Base-by-base conservation (phyloP, 495 filamentous ascomycete genomes). In the Trypethelium eluteriae region DNA sequence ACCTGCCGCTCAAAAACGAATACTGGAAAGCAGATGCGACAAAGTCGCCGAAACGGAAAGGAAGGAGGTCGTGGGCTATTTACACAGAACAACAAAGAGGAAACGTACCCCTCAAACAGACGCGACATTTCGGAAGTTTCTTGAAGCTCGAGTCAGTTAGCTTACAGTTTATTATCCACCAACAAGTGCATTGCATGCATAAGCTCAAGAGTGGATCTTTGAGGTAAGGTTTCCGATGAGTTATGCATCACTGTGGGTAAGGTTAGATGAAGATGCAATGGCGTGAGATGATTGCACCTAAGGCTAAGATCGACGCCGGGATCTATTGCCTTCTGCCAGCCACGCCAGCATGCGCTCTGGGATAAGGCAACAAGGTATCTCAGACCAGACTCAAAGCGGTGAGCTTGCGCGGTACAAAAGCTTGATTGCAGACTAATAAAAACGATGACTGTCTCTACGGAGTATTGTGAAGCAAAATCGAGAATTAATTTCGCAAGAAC, bases 61-160 rank as follows among this genome's bases (percentile, higher is more conserved):
- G 18, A 59, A 5, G 53, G 5, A 36, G 18, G 25, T 7, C 53
- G 36, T 59, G 18, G 7, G 34, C 7, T 59, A 59, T 59, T 18
- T 10, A 59, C 25, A 32, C 11, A 53, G 53, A 14, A 59, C 53
- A 59, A 59, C 53, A 59, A 36, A 59, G 32, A 59, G 53, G 53
- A 59, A 7, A 59, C 53, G 53, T 59, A 35, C 53, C 18, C 53
- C 18, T 59, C 6, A 36, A 59, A 36, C 53, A 14, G 6, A 32
- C 36, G 32, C 25, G 6, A 59, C 2, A 9, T 3, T 2, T 59
- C 25, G 14, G 6, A 3, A 36, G 32, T 32, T 3, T 34, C 7
- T 3, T 32, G 49, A 5, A 5, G 12, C n/a, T 14, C 1, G 5
- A 53, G 12, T 53, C 49, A n/a, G 11, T 53, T 25, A 53, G 49